A percentile compares a stretch with the other conserved stretches of the same genome.
These are phyloP conservation scores for Penicillium paxilli DNA, from an alignment of 495 filamentous ascomycete genomes.

Conservation along the genomic window DNA sequence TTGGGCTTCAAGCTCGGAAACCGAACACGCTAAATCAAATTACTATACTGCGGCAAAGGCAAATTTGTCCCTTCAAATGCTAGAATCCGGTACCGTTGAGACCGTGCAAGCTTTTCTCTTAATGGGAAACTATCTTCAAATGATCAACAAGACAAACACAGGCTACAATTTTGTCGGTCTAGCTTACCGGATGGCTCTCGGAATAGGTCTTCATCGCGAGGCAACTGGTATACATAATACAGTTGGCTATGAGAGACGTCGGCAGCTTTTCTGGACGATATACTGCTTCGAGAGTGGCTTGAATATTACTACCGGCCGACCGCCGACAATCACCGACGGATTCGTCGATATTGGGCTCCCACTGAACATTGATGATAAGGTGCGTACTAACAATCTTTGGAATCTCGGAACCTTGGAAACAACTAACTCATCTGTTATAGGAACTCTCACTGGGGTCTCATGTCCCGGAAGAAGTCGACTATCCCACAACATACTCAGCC, in stretches of 20 bases:
- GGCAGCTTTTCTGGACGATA: slow-evolving; percentile 23
- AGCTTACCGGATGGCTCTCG: slow-evolving; percentile 45
- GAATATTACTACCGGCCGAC: slow-evolving; percentile 25
- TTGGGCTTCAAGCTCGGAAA: slow-evolving; percentile 13
- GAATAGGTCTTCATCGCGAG: slow-evolving; percentile 46
- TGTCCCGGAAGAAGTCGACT: slow-evolving; percentile 2
- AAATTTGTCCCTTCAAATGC: slow-evolving; percentile 27
- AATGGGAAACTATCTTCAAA: slow-evolving; percentile 27
- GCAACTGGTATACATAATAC: slow-evolving; percentile 8
- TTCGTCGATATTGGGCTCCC: slow-evolving; percentile 29
- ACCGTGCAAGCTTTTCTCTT: slow-evolving; percentile 26
- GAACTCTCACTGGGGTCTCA: slow-evolving; percentile 6
- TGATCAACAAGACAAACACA: slow-evolving; percentile 22
- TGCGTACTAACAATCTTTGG: too few relatives aligned
- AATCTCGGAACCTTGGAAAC: too few relatives aligned
- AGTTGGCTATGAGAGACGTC: slow-evolving; percentile 13
- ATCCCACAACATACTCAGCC: slow-evolving; percentile 22
- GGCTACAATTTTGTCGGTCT: slow-evolving; percentile 34
- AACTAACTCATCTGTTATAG: too few relatives aligned
- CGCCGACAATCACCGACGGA: slow-evolving; percentile 17
- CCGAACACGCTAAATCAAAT: slow-evolving; percentile 7
- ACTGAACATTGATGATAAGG: slow-evolving; percentile 22
- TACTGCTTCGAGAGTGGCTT: slow-evolving; percentile 33
- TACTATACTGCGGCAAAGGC: slow-evolving; percentile 25
- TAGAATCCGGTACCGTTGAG: slow-evolving; percentile 24